A percentile compares a stretch with the other conserved stretches of the same genome.
These are phyloP conservation scores for Rhododendron simsii DNA, from an alignment of 148 eudicot genomes.

Conservation along the genomic window DNA sequence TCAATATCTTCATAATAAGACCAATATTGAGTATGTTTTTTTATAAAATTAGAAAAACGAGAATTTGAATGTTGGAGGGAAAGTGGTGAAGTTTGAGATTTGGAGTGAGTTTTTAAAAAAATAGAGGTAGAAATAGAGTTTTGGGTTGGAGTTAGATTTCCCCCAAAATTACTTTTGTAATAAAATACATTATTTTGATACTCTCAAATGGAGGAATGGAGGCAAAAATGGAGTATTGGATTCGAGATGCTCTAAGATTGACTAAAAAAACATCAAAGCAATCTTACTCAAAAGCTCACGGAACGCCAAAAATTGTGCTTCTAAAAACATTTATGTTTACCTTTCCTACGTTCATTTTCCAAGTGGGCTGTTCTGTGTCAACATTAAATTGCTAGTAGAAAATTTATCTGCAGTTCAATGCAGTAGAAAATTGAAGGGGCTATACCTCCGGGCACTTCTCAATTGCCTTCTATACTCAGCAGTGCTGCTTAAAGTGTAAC, in stretches of 20 bases:
- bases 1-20: too few species aligned
- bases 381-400: not conserved
- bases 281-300: not conserved
- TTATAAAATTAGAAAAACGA: too few species aligned
- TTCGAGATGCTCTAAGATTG: not conserved
- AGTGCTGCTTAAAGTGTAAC: constrained; percentile 87
- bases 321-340: not conserved
- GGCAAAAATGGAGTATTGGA: too few species aligned
- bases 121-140: too few species aligned
- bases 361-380: not conserved
- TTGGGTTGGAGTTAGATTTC: too few species aligned
- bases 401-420: not conserved
- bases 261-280: not conserved
- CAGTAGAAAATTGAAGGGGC: constrained; percentile 12
- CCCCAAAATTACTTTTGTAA: too few species aligned
- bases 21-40: too few species aligned
- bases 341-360: not conserved
- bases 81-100: too few species aligned
- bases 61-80: too few species aligned
- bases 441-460: constrained; percentile 87
- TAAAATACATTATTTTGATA: too few species aligned
- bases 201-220: too few species aligned
- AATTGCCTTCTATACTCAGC: constrained; percentile 60
- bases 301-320: not conserved
- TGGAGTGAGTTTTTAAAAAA: too few species aligned